phyloP scores from a whole-genome alignment of 345 rosid genomes.

The Cardiospermum halicacabum region DNA sequence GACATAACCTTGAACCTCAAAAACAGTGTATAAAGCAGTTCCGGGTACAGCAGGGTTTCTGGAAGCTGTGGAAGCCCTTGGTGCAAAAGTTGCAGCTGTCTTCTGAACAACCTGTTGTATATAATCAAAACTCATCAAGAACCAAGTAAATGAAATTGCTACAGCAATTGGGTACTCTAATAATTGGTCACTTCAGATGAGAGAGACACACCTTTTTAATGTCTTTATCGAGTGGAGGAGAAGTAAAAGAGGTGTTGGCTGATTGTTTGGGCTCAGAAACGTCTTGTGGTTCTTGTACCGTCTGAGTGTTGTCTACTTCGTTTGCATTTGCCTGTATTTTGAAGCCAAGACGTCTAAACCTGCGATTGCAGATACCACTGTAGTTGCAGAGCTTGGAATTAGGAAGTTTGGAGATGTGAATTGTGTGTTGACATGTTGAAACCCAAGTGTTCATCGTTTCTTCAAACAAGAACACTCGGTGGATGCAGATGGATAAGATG shows the following conservation, averaged over 20 bases:
- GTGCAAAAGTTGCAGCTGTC: constrained; percentile 95
- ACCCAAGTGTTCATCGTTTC: constrained; percentile 31
- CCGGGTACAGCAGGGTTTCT: constrained; percentile 96
- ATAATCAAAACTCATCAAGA: not conserved
- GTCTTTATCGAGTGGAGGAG: constrained; percentile 49
- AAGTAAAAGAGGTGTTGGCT: constrained; percentile 11
- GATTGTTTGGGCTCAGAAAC: constrained; percentile 17
- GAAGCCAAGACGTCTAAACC: constrained; percentile 22
- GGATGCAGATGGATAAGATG: not conserved
- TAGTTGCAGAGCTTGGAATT: constrained; percentile 7
- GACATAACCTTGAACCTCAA: constrained; percentile 83
- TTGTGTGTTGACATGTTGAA: constrained; percentile 38
- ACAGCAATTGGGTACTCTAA: not conserved
- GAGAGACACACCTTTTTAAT: constrained; percentile 62
- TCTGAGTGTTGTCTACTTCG: constrained; percentile 35
- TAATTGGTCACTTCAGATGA: not conserved
- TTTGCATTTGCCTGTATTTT: constrained; percentile 37
- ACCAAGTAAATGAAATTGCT: not conserved
- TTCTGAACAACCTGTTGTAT: constrained; percentile 72
- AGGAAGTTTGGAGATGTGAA: constrained; percentile 18
- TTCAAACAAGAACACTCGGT: no score
- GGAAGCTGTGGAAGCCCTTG: constrained; percentile 84
- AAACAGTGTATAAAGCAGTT: constrained; percentile 66
- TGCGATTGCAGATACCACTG: constrained; percentile 8
- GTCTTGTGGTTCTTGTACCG: constrained; percentile 28